Evolutionary conservation across 768 basidiomycete genomes (phyloP).

Genomic region (Fibroporia radiculosa): DNA sequence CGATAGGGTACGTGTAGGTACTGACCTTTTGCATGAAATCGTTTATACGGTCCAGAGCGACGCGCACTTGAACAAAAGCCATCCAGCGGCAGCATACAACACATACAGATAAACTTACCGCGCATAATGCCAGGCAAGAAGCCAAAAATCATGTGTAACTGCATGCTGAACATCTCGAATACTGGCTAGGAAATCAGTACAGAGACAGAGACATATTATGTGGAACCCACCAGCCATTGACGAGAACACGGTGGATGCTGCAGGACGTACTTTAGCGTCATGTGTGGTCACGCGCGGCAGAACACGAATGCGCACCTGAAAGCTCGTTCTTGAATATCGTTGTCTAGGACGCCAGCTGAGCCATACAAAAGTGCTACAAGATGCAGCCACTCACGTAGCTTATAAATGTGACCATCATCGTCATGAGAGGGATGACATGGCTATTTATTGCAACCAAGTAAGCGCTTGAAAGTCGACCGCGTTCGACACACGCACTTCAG

Average conservation of each 20-base stretch:
- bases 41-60: constrained; percentile 55
- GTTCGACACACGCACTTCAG: constrained; percentile 29
- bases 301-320: constrained; percentile 25
- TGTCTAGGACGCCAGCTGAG: constrained; percentile 21
- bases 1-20: no score
- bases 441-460: constrained; percentile 31
- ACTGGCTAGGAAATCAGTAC: constrained; percentile 25
- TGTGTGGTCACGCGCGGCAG: no score
- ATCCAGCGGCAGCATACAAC: no score
- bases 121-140: constrained; percentile 23
- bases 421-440: constrained; percentile 50
- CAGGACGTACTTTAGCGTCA: no score
- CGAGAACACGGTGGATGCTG: constrained; percentile 32
- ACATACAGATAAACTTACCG: constrained; percentile 24
- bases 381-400: constrained; percentile 38
- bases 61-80: no score
- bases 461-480: not conserved
- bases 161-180: constrained; percentile 52
- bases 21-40: constrained; percentile 34
- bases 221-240: constrained; percentile 23
- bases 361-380: not conserved
- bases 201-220: not conserved
- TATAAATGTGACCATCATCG: constrained; percentile 60
- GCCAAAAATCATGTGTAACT: constrained; percentile 30
- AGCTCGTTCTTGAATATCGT: constrained; percentile 32